phyloP scores from a whole-genome alignment of 345 rosid genomes.

The Ricinus communis region DNA sequence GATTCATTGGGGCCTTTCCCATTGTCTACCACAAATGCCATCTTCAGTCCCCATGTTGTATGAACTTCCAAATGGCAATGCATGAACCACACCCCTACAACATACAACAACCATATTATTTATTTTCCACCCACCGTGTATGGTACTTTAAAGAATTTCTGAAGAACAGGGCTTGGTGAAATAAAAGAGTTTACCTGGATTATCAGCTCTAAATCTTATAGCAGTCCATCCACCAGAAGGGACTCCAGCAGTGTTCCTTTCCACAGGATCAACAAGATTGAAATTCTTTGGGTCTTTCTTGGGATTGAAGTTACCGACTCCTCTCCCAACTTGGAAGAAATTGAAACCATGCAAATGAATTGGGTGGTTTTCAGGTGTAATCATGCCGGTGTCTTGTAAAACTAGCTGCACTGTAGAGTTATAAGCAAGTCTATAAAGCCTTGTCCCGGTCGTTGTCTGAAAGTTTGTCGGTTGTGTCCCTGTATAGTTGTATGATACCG shows the following conservation, averaged over 20 bases:
- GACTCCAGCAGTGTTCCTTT: conserved; percentile 87
- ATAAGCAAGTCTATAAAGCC: conserved; percentile 56
- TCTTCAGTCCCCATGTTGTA: conserved; percentile 38
- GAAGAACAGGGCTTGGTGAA: too few species aligned
- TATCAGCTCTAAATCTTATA: conserved; percentile 82
- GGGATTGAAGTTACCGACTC: conserved; percentile 69
- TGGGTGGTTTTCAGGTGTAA: conserved; percentile 84
- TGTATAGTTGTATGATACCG: conserved; percentile 54
- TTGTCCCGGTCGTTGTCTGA: conserved; percentile 61
- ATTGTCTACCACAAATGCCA: conserved; percentile 35
- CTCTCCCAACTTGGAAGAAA: conserved; percentile 72
- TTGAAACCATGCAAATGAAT: conserved; percentile 89
- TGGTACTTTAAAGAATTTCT: too few species aligned
- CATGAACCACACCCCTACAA: conserved; percentile 36
- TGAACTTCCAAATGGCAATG: conserved; percentile 37
- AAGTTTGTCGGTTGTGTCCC: conserved; percentile 59
- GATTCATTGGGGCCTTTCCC: conserved; percentile 30
- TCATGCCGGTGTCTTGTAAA: conserved; percentile 78
- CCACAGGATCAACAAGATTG: conserved; percentile 87
- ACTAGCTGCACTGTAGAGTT: conserved; percentile 80
- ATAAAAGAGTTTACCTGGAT: conserved; percentile 60
- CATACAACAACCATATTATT: too few species aligned
- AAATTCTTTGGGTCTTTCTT: conserved; percentile 62
- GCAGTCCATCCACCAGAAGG: conserved; percentile 95
- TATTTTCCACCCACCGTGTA: too few species aligned